phyloP scores from a whole-genome alignment of 2,329 filamentous ascomycete species.

The Apiospora kogelbergensis region DNA sequence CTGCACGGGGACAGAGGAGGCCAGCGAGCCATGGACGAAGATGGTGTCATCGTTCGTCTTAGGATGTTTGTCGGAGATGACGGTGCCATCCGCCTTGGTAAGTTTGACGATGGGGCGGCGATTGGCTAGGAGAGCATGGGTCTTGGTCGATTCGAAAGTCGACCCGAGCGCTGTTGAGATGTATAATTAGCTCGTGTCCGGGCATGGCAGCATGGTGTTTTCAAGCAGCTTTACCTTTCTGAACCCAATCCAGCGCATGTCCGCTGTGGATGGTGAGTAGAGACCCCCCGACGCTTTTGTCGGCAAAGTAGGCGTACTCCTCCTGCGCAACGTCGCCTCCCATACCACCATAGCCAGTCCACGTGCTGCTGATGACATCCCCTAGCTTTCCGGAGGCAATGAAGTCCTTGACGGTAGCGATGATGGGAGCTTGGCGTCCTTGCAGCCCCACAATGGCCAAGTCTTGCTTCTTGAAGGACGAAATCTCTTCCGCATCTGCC shows the following conservation, averaged over 20 bases:
- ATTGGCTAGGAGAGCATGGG: background rate
- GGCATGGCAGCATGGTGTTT: background rate
- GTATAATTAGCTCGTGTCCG: background rate
- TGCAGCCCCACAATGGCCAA: background rate
- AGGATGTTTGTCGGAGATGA: background rate
- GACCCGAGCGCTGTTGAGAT: background rate
- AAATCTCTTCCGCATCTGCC: background rate
- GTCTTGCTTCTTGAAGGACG: background rate
- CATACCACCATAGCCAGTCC: background rate
- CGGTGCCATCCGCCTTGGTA: background rate
- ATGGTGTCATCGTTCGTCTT: background rate
- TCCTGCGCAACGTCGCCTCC: background rate
- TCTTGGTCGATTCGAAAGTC: background rate
- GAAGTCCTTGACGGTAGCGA: background rate
- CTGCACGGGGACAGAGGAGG: background rate
- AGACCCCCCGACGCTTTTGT: conserved; percentile 9
- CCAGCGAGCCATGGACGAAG: background rate
- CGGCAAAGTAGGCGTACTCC: background rate
- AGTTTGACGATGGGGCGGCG: background rate
- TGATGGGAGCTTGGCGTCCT: background rate
- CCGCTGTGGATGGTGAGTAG: conserved; percentile 9
- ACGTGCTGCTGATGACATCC: conserved; percentile 5
- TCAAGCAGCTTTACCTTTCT: background rate
- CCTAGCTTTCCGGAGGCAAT: conserved; percentile 1
- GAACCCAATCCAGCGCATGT: background rate